Percentiles rank a stretch among this genome's conserved stretches.
phyloP scores from a whole-genome alignment of 2,329 filamentous ascomycete species.

The Aspergillus sp. region DNA sequence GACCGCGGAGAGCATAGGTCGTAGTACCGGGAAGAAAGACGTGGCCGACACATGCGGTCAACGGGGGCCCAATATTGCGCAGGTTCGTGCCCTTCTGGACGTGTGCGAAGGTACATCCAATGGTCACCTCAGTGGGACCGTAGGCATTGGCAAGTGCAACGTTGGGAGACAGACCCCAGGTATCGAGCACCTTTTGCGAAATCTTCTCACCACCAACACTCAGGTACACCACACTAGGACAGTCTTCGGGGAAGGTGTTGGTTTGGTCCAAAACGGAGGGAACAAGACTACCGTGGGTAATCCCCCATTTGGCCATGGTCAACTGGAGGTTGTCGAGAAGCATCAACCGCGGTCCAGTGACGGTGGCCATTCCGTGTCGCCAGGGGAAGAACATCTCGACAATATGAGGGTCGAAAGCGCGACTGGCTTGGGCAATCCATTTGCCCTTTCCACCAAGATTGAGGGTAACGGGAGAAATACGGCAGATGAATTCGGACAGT shows the following conservation, averaged over 20 bases:
- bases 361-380: conserved; percentile 9
- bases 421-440: conserved; percentile 10
- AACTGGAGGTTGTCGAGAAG: conserved; percentile 7
- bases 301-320: not conserved
- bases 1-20: conserved; percentile 17
- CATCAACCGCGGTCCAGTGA: conserved; percentile 7
- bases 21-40: conserved; percentile 20
- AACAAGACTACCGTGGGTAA: conserved; percentile 1
- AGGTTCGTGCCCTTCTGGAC: conserved; percentile 17
- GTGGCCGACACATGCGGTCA: conserved; percentile 17
- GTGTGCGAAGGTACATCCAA: conserved; percentile 23
- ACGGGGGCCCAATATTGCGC: conserved; percentile 24
- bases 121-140: conserved; percentile 29
- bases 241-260: not conserved
- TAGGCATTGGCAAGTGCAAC: conserved; percentile 25
- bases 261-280: not conserved
- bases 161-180: conserved; percentile 18
- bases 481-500: conserved; percentile 8
- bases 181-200: conserved; percentile 23
- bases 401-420: conserved; percentile 11
- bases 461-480: conserved; percentile 5
- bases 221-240: not conserved
- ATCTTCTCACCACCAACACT: conserved; percentile 31
- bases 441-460: conserved; percentile 5
- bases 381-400: conserved; percentile 10